phyloP scores from a whole-genome alignment of 169 alveolate species.

The Eimeria tenella region DNA sequence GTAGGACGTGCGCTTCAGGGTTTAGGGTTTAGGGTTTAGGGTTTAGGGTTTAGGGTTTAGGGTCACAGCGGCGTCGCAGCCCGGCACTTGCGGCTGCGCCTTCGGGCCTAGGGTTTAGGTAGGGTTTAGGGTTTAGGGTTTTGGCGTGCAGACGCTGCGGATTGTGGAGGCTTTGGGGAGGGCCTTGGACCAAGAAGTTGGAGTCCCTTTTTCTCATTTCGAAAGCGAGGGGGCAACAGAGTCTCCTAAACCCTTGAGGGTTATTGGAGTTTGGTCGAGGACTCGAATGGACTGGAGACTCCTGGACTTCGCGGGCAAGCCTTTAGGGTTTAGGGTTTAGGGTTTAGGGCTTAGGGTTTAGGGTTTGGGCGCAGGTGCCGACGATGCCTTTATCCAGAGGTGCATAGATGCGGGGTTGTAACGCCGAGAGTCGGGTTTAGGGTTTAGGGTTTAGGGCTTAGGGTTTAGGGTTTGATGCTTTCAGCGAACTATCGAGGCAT shows the following conservation, averaged over 20 bases:
- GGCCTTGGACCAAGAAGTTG: conserved; percentile 24
- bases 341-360: background rate
- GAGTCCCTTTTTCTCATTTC: background rate
- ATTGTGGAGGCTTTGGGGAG: conserved; percentile 47
- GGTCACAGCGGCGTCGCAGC: background rate
- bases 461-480: conserved; percentile 26
- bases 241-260: conserved; percentile 27
- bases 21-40: background rate
- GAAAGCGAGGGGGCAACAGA: background rate
- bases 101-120: background rate
- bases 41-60: background rate
- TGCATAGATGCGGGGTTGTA: background rate
- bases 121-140: conserved; percentile 15
- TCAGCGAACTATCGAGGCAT: conserved; percentile 65
- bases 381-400: background rate
- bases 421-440: background rate
- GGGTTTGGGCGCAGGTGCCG: background rate
- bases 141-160: conserved; percentile 51
- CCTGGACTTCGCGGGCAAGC: conserved; percentile 46
- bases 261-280: conserved; percentile 24
- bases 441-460: conserved; percentile 14
- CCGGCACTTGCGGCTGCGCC: background rate
- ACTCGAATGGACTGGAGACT: conserved; percentile 44
- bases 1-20: background rate
- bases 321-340: conserved; percentile 37